Evolutionary conservation across 192 early-diverging fungal genomes (phyloP), one percentile per base, ranked within the genome.

Genomic region (Coemansia biformis): DNA sequence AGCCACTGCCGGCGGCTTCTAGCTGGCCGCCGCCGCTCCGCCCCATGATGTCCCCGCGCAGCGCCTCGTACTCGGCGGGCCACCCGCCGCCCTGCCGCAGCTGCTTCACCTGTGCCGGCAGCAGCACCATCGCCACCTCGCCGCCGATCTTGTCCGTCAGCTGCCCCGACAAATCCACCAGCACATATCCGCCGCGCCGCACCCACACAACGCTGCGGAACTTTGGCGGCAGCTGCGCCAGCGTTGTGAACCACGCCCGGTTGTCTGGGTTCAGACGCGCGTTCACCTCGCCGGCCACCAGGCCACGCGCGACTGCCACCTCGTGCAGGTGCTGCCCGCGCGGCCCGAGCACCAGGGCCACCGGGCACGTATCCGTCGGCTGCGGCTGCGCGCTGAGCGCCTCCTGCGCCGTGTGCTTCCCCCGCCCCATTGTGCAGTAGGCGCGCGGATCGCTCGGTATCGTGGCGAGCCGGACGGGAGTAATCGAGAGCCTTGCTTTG

Each of bases 161-260:
- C 46, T 67, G 75, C 24, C 70, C 76, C 7, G 62, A 57, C 18
- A 82, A 80, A 37, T 85, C 73, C 26, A 82, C 80, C 35, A 91
- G 78, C 19, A 63, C 48, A 31, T 59, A 75, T 44, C 50, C 67
- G 79, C 88, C 87, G 66, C 84, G 68, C 63, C 87, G 88, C 26
- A 91, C 84, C 89, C 89, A 91, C 40, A 91, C 78, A 11, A 86
- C 58, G 54, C 81, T 89, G 38, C 86, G 82, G 72, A 83, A 91
- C 58, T 78, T 82, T 24, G 86, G 83, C 13, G 87, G 89, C 41
- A 91, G 57, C 41, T 76, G 80, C 30, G 78, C 87, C 24, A 91
- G 75, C 16, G 78, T 79, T 11, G 75, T 77, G 32, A 72, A 72
- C 57, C 56, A 72, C 19, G 34, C 43, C 11, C 43, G 54, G 9